Evolutionary conservation across 805 yeast genomes (phyloP), one percentile per base, ranked within the genome.

Genomic region (Osmozyma mogii): DNA sequence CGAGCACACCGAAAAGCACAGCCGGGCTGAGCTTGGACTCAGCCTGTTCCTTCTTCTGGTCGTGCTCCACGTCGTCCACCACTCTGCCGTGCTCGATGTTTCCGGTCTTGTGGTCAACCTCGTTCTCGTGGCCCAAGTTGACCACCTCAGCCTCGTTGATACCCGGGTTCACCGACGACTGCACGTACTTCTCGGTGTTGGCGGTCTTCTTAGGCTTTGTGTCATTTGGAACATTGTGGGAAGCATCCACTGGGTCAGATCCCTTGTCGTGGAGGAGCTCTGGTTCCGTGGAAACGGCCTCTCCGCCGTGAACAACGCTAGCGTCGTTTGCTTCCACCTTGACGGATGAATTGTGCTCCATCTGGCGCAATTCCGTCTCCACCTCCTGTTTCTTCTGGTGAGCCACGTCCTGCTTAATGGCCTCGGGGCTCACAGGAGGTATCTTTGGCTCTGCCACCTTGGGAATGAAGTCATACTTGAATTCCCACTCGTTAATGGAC

Each of bases 401-500:
- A 17, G 68, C 69, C 35, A 61, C 56, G 28, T 72, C 75, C 37
- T 67, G 65, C 26, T 66, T 61, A 20, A 71, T 61, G 2, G 73
- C 65, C 30, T 72, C 71, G 24, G 65, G 65, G 35, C 65, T 56
- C 33, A 63, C 50, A 7, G 69, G 68, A 6, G 70, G 70, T 17
- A 62, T 54, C 39, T 62, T 63, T 11, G 68, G 67, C 29, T 54
- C 54, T 3, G 58, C 31, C 9, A 51, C 55, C 35, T 57, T 58
- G 10, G 70, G 70, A 27, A 63, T 52, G 40, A 58, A 64, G 43
- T 64, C 70, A 40, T 64, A 64, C 40, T 58, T 61, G 52, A 60
- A 64, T 54, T 70, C 63, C 74, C 76, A 60, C 47, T 70, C 61
- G 44, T 61, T 50, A 47, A 70, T 50, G 29, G 66, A 57, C 19